These are phyloP conservation scores for Jacaranda mimosifolia DNA, from an alignment of 257 asterid species.

Conservation along the genomic window DNA sequence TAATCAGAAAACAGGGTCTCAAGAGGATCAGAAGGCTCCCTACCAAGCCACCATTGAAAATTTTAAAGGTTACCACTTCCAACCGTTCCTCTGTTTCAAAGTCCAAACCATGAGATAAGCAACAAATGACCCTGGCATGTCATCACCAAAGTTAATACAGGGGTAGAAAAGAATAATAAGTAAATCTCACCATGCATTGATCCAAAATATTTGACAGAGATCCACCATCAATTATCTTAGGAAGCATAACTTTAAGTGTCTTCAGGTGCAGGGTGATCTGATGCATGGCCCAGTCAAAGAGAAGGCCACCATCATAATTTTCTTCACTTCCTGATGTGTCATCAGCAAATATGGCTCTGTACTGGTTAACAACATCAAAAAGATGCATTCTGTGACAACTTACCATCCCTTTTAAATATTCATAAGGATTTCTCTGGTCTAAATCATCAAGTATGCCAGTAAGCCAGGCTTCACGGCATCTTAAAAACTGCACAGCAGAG, in stretches of 20 bases:
- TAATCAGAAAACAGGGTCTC: too few species aligned
- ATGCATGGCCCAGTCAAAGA: constrained; percentile 99
- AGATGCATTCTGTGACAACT: constrained; percentile 91
- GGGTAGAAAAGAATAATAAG: constrained; percentile 16
- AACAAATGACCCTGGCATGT: background rate
- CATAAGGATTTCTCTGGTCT: constrained; percentile 97
- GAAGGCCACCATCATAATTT: constrained; percentile 96
- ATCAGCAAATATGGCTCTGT: constrained; percentile 95
- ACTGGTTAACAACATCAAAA: constrained; percentile 97
- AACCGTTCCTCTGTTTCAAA: background rate
- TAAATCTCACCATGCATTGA: constrained; percentile 89
- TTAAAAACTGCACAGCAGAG: constrained; percentile 66
- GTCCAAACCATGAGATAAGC: background rate
- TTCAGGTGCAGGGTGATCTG: constrained; percentile 87
- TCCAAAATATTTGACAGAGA: constrained; percentile 92
- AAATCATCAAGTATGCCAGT: constrained; percentile 88
- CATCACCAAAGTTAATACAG: constrained; percentile 13
- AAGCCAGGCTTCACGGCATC: constrained; percentile 99
- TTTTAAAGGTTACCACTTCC: too few species aligned
- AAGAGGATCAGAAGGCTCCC: too few species aligned
- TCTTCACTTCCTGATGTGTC: constrained; percentile 95
- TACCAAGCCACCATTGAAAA: too few species aligned
- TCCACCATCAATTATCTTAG: constrained; percentile 94
- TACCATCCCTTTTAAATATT: constrained; percentile 92
- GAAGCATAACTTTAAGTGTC: constrained; percentile 91